phyloP scores from a whole-genome alignment of 2,329 filamentous ascomycete species.

The Tolypocladium cylindrosporum region DNA sequence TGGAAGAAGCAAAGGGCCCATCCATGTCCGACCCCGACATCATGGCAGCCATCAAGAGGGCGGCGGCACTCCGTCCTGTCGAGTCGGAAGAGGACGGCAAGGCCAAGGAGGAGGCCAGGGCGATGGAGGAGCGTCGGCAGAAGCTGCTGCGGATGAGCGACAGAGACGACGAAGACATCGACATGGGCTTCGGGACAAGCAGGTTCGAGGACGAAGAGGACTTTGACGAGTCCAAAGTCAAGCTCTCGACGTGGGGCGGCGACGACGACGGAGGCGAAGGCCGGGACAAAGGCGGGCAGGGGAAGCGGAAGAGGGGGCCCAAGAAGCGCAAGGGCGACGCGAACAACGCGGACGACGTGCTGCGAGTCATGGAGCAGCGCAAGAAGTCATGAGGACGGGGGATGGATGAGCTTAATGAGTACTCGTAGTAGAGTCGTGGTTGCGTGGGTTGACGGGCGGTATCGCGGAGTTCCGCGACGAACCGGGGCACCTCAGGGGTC shows the following conservation, averaged over 20 bases:
- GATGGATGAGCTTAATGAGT: too few relatives aligned
- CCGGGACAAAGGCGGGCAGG: slow-evolving; percentile 29
- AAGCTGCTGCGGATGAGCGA: slow-evolving; percentile 65
- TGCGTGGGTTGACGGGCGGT: background rate
- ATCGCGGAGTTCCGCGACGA: background rate
- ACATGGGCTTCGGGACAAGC: slow-evolving; percentile 87
- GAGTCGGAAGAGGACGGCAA: slow-evolving; percentile 27
- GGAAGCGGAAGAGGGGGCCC: slow-evolving; percentile 57
- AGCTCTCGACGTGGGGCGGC: slow-evolving; percentile 56
- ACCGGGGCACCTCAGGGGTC: background rate
- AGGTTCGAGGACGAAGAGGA: slow-evolving; percentile 84
- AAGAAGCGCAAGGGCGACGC: slow-evolving; percentile 72
- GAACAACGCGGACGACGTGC: slow-evolving; percentile 71
- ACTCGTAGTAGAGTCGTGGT: background rate
- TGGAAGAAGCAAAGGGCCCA: slow-evolving; percentile 38
- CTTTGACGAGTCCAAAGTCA: slow-evolving; percentile 56
- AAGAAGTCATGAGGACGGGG: slow-evolving; percentile 21
- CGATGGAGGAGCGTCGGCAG: slow-evolving; percentile 58
- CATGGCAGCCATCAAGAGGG: slow-evolving; percentile 76
- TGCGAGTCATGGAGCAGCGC: slow-evolving; percentile 62
- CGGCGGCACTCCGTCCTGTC: slow-evolving; percentile 52
- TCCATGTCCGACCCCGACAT: slow-evolving; percentile 67
- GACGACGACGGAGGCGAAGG: slow-evolving; percentile 40
- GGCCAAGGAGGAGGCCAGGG: slow-evolving; percentile 34
- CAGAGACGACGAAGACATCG: slow-evolving; percentile 81